These are phyloP conservation scores for Porphyridium purpureum DNA, from an alignment of 23 red algal species.

Conservation along the genomic window DNA sequence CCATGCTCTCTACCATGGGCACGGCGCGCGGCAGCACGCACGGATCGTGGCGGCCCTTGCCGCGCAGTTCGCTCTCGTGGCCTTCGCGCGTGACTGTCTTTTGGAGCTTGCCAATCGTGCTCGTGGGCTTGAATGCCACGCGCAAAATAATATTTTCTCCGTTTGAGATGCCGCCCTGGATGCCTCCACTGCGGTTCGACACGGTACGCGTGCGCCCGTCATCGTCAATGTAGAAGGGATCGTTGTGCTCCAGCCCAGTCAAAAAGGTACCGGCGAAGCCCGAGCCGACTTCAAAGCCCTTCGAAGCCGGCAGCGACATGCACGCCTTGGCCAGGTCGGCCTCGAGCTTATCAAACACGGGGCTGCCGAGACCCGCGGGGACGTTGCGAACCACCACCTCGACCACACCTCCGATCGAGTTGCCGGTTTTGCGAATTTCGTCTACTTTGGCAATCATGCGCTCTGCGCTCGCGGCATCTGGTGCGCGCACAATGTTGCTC, in stretches of 20 bases:
- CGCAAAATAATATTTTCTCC: constrained; percentile 80
- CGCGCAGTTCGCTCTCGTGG: constrained; percentile 54
- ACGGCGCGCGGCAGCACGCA: constrained; percentile 92
- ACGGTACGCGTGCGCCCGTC: constrained; percentile 65
- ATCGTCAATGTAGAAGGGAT: constrained; percentile 64
- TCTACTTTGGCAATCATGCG: constrained; percentile 84
- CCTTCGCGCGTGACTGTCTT: constrained; percentile 79
- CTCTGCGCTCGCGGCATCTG: constrained; percentile 46
- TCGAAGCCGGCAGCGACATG: constrained; percentile 84
- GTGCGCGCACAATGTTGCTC: constrained; percentile 74
- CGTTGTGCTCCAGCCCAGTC: constrained; percentile 90
- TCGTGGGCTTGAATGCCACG: constrained; percentile 97
- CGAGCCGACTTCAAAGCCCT: constrained; percentile 91
- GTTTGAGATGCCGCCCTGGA: constrained; percentile 96
- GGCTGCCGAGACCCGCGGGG: constrained; percentile 77
- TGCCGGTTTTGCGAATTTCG: constrained; percentile 66
- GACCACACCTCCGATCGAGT: constrained; percentile 80
- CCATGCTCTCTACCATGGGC: constrained; percentile 98
- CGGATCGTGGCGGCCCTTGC: constrained; percentile 88
- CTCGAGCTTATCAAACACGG: constrained; percentile 98
- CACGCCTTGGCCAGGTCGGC: constrained; percentile 91
- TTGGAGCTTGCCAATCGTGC: constrained; percentile 70
- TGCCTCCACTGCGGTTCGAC: constrained; percentile 73
- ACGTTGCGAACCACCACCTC: constrained; percentile 83
- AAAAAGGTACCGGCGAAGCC: constrained; percentile 82